Base-by-base conservation (phyloP, 2,329 filamentous ascomycete genomes). In the Trichoderma sp. region DNA sequence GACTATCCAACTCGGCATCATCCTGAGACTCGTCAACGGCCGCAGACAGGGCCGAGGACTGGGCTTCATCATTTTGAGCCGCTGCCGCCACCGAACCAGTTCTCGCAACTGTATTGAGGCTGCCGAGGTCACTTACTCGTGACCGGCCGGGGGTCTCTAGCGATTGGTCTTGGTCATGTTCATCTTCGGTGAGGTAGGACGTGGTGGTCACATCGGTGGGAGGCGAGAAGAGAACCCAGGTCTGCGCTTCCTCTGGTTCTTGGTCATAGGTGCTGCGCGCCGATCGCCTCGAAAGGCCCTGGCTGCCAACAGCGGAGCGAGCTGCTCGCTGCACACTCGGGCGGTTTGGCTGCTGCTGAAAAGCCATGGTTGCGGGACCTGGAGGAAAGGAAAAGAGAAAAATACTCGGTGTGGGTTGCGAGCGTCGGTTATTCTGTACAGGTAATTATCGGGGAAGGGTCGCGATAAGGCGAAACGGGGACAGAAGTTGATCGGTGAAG, bases 161-260 rank as follows among this genome's bases (percentile, higher is more conserved):
- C 84, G 91, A 86, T 86, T 89, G 81, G 83, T 94, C 83, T 86
- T 89, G 81, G 83, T 94, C 83, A 86, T 89, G 81, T 84, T 94
- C 83, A 83, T 91, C 91, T 50, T 94, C 91, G 62, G 92, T 94
- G 71, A 92, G 89, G 77, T 93, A 92, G 6, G 91, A 91, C 12
- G 89, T 89, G 24, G 93, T 92, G 4, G 88, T 89, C 64, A 85
- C 85, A 41, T 92, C 89, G 77, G 92, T 91, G 9, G 89, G 88
- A 2, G 94, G 94, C 8, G 95, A 94, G 87, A 99, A 99, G 78
- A 99, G 91, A 73, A 98, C 93, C 97, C 97, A 99, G 89, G 97
- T 96, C 84, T 97, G 93, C 14, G 94, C 93, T 78, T 95, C 93
- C 77, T 94, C 91, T 76, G 91, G 85, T 60, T 78, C 79, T 27